Conservation (phyloP, 495 filamentous ascomycete species). For the Chaetomidium leptoderma region DNA sequence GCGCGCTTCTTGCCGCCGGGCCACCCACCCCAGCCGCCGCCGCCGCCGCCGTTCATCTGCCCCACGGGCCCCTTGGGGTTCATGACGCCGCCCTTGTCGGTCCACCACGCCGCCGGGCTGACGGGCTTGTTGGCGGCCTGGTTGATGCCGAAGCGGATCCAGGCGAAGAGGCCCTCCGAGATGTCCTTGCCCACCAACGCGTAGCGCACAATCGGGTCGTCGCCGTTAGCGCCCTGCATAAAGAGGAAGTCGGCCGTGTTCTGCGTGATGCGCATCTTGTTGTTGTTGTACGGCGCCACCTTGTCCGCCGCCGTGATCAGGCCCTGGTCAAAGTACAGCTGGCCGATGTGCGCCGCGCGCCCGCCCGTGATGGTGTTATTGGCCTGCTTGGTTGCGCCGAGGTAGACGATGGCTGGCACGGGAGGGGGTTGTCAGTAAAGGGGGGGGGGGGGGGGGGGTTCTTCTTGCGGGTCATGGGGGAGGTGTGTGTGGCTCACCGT, state of each 20-base stretch:
- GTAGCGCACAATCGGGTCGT: constrained; percentile 57
- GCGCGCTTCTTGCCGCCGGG: neutral
- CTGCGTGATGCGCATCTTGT: constrained; percentile 45
- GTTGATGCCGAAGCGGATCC: constrained; percentile 56
- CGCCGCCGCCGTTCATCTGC: constrained; percentile 21
- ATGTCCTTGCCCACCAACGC: constrained; percentile 49
- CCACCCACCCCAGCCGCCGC: constrained; percentile 7
- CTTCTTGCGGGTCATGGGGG: no score
- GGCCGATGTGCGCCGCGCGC: constrained; percentile 52
- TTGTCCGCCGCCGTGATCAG: constrained; percentile 46
- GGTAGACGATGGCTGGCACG: constrained; percentile 45
- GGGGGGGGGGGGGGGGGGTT: neutral
- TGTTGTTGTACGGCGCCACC: constrained; percentile 51
- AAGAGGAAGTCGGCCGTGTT: constrained; percentile 54
- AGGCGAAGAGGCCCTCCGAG: constrained; percentile 53
- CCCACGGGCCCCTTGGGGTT: constrained; percentile 34
- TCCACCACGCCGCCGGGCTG: constrained; percentile 31
- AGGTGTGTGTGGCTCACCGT: no score
- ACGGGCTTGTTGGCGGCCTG: constrained; percentile 22
- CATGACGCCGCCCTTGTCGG: constrained; percentile 31
- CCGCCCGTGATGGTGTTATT: constrained; percentile 53
- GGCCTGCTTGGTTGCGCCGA: constrained; percentile 39
- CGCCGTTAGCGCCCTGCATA: constrained; percentile 44
- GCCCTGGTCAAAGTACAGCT: constrained; percentile 59
- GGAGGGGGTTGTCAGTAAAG: neutral